phyloP scores from a whole-genome alignment of 2,329 filamentous ascomycete species.

The Periconia macrospinosa region DNA sequence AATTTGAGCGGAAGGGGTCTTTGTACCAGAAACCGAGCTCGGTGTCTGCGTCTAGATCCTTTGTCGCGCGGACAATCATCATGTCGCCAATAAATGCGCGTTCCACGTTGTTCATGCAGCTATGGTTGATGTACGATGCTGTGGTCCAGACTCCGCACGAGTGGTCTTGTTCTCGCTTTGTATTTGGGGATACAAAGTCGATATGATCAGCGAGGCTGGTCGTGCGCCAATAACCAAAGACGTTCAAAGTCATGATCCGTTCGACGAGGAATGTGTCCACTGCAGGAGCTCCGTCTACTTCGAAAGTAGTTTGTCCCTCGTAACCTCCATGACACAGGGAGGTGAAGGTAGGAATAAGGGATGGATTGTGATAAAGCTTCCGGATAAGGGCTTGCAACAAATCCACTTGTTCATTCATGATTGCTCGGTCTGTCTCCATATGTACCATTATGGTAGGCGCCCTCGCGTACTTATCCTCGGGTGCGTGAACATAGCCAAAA shows the following conservation, averaged over 20 bases:
- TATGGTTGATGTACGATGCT: slow-evolving; percentile 49
- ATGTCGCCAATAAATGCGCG: slow-evolving; percentile 45
- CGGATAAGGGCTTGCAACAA: slow-evolving; percentile 49
- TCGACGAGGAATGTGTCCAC: slow-evolving; percentile 55
- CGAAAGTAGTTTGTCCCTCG: slow-evolving; percentile 20
- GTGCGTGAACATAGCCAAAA: slow-evolving; percentile 46
- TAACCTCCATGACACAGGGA: slow-evolving; percentile 46
- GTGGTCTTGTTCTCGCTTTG: slow-evolving; percentile 5
- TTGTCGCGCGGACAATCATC: slow-evolving; percentile 44
- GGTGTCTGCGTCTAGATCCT: slow-evolving; percentile 23
- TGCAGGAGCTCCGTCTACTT: slow-evolving; percentile 43
- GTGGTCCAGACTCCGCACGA: slow-evolving; percentile 45
- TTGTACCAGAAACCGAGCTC: slow-evolving; percentile 22
- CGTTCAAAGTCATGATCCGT: slow-evolving; percentile 48
- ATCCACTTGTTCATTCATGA: slow-evolving; percentile 44
- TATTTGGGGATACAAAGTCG: slow-evolving; percentile 13
- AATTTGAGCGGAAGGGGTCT: neutral
- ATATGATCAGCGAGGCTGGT: slow-evolving; percentile 4
- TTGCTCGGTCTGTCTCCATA: slow-evolving; percentile 29
- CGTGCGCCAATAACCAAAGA: slow-evolving; percentile 41
- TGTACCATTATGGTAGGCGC: slow-evolving; percentile 44
- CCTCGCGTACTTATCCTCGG: slow-evolving; percentile 11
- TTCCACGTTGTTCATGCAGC: slow-evolving; percentile 42
- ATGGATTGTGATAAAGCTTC: slow-evolving; percentile 50
- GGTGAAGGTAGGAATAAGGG: slow-evolving; percentile 33